Evolutionary conservation across 805 yeast species (phyloP).

Genomic region (Ogataea corticis): DNA sequence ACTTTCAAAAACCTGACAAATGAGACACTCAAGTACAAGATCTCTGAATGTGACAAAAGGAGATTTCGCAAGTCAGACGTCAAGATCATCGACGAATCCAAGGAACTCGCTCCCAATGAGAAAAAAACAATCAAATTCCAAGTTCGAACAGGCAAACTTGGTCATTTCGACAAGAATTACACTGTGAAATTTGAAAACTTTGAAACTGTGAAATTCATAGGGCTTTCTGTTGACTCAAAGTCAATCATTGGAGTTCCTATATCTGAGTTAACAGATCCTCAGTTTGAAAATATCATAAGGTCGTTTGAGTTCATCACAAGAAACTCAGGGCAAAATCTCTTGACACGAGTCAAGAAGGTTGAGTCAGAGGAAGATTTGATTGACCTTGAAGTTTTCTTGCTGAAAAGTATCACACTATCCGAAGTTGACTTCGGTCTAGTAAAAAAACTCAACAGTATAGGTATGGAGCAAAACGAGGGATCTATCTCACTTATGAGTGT

Average conservation of each 20-base stretch:
- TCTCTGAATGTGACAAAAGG: constrained; percentile 34
- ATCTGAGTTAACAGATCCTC: constrained; percentile 17
- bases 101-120: constrained; percentile 31
- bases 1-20: constrained; percentile 38
- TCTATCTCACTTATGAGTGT: constrained; percentile 24
- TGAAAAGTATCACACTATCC: constrained; percentile 20
- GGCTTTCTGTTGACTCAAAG: constrained; percentile 22
- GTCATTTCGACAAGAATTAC: constrained; percentile 18
- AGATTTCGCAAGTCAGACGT: constrained; percentile 21
- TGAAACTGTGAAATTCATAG: constrained; percentile 19
- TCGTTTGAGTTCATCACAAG: constrained; percentile 25
- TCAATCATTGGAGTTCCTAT: constrained; percentile 44
- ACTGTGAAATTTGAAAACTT: constrained; percentile 15
- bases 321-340: constrained; percentile 11
- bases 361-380: constrained; percentile 11
- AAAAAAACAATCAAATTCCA: constrained; percentile 27
- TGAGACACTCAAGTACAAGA: constrained; percentile 39
- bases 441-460: constrained; percentile 20
- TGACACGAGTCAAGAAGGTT: constrained; percentile 9
- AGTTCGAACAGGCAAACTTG: constrained; percentile 17
- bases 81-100: constrained; percentile 16
- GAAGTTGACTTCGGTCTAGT: constrained; percentile 13
- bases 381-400: constrained; percentile 15
- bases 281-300: constrained; percentile 22
- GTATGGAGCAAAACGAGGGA: constrained; percentile 25